Evolutionary conservation across 1,284 basidiomycete species (phyloP), one percentile per base, ranked within the genome.

Genomic region (Moniliella sp.): DNA sequence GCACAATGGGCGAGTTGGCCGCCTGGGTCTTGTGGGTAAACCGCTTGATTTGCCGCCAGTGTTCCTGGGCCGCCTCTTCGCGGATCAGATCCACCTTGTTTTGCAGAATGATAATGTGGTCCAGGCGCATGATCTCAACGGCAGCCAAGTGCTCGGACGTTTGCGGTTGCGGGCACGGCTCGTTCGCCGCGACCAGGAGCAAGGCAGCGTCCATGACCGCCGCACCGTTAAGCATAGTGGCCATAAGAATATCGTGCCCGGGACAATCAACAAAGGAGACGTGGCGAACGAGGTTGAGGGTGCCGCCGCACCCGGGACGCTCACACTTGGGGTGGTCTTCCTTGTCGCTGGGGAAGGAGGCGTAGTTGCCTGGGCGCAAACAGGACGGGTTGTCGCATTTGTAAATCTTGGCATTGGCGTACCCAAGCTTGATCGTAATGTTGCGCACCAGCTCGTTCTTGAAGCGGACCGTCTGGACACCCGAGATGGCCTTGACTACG

Each of bases 351-450:
- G 75, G 76, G 64, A 88, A 94, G 21, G 82, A 91, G 54, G 76
- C 71, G 67, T 88, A 94, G 65, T 80, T 84, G 23, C 81, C 79
- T 30, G 88, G 88, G 34, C 88, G 69, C 19, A 82, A 81, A 63
- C 91, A 94, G 3, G 76, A 73, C 38, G 76, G 73, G 57, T 84
- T 84, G 66, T 83, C 75, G 61, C 91, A 97, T 69, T 91, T 84
- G 71, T 86, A 97, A 58, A 97, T 93, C 83, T 94, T 94, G 33
- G 91, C 91, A 50, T 94, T 97, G 31, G 88, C 88, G 62, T 97
- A 97, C 49, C 69, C 91, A 29, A 97, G 72, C 67, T 97, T 97
- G 68, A 97, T 97, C 28, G 91, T 97, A 55, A 97, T 97, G 66
- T 97, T 97, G 46, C 88, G 48, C 27, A 59, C 56, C 19, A 59